Percentiles rank a stretch among this genome's conserved stretches.
These are phyloP conservation scores for Laguncularia racemosa DNA, from an alignment of 345 rosid genomes.

Conservation along the genomic window DNA sequence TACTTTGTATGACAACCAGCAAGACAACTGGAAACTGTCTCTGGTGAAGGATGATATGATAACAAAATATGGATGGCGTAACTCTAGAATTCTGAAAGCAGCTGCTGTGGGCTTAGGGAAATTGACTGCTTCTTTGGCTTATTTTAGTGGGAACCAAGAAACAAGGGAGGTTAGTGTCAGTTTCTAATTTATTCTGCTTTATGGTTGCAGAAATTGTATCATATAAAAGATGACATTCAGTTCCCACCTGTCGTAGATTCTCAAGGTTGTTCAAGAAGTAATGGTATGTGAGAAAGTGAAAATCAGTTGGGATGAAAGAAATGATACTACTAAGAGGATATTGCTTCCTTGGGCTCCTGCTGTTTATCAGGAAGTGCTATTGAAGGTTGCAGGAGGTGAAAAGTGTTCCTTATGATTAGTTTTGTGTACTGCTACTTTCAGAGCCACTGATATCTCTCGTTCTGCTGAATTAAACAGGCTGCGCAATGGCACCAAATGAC, in stretches of 20 bases:
- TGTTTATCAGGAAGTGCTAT: conserved; percentile 76
- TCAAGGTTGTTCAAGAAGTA: conserved; percentile 65
- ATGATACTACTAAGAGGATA: conserved; percentile 28
- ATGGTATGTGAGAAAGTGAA: conserved; percentile 69
- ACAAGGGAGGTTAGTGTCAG: conserved; percentile 41
- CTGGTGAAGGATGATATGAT: conserved; percentile 39
- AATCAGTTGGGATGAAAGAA: conserved; percentile 38
- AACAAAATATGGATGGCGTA: conserved; percentile 40
- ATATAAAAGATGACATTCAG: too few species aligned
- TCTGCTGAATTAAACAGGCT: conserved; percentile 39
- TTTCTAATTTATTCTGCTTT: not conserved
- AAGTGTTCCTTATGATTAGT: conserved; percentile 6
- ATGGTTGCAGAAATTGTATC: not conserved
- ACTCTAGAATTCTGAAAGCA: conserved; percentile 54
- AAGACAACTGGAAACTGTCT: conserved; percentile 47
- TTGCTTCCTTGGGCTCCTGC: conserved; percentile 82
- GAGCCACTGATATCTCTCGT: not conserved
- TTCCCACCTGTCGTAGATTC: conserved; percentile 37
- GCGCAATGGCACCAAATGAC: conserved; percentile 70
- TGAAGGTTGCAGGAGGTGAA: conserved; percentile 76
- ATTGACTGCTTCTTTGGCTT: conserved; percentile 62
- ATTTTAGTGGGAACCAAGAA: conserved; percentile 38
- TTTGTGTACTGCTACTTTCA: not conserved
- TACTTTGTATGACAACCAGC: conserved; percentile 44
- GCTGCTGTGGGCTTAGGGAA: conserved; percentile 64